These are phyloP conservation scores for Aspergillus incahuasiensis DNA, from an alignment of 495 filamentous ascomycete genomes.

Conservation along the genomic window DNA sequence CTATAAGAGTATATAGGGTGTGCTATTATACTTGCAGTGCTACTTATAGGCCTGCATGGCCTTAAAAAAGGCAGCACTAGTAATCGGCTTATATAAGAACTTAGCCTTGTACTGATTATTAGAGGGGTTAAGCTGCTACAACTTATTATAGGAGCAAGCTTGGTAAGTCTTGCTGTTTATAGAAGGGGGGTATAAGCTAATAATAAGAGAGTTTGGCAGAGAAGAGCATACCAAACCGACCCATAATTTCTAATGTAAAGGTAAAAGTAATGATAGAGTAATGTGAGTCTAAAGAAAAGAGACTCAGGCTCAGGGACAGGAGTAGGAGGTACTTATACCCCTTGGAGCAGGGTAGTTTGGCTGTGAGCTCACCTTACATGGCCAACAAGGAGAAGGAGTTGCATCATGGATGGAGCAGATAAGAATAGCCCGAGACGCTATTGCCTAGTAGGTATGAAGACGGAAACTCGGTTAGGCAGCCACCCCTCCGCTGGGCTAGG, in stretches of 20 bases:
- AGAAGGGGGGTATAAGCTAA: not conserved
- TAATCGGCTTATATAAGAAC: constrained; percentile 62
- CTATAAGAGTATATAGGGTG: too few species aligned
- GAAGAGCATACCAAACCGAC: constrained; percentile 19
- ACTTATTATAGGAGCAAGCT: constrained; percentile 42
- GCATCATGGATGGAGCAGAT: not conserved
- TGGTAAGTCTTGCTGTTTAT: constrained; percentile 23
- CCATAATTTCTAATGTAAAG: constrained; percentile 11
- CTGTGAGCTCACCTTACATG: not conserved
- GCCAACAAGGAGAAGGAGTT: too few species aligned
- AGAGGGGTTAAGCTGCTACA: constrained; percentile 34
- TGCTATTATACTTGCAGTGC: constrained; percentile 58
- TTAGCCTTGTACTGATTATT: constrained; percentile 45
- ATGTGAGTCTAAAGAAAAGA: not conserved
- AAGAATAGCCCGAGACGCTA: not conserved
- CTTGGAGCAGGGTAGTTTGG: not conserved
- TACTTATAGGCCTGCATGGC: constrained; percentile 71
- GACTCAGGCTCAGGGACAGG: not conserved
- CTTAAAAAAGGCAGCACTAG: constrained; percentile 66
- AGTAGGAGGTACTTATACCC: not conserved
- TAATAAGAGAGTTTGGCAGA: too few species aligned
- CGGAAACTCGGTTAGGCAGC: too few species aligned
- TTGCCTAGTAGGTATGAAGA: too few species aligned
- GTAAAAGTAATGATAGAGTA: not conserved
- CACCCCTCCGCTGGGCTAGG: too few species aligned